Evolutionary conservation across 768 basidiomycete species (phyloP).

Genomic region (Leccinum uliginosum): DNA sequence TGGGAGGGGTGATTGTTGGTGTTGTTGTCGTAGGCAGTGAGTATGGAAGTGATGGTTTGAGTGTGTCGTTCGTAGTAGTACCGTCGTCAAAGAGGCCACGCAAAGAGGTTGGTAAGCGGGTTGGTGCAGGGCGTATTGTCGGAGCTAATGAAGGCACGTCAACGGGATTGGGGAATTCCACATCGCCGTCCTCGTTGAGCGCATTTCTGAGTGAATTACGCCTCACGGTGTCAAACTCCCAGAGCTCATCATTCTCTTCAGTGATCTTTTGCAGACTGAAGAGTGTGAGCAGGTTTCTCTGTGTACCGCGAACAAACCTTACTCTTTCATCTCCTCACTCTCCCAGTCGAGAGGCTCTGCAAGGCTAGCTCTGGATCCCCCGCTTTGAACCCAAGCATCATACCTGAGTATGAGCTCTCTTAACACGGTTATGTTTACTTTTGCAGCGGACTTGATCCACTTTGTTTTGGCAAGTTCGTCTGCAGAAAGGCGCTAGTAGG

Average conservation of each 20-base stretch:
- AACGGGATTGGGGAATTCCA: constrained; percentile 10
- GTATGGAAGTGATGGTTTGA: constrained; percentile 37
- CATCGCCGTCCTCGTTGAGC: constrained; percentile 23
- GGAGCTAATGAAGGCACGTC: constrained; percentile 25
- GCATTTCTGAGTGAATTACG: constrained; percentile 33
- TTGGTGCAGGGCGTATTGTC: constrained; percentile 50
- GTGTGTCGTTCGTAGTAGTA: constrained; percentile 34
- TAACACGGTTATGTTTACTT: constrained; percentile 60
- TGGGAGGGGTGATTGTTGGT: constrained; percentile 24
- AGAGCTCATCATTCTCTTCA: constrained; percentile 39
- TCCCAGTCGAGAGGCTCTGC: constrained; percentile 72
- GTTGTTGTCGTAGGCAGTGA: constrained; percentile 22
- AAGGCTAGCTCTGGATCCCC: constrained; percentile 74
- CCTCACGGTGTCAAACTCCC: constrained; percentile 77
- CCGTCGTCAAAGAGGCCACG: constrained; percentile 74
- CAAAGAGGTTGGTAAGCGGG: constrained; percentile 69
- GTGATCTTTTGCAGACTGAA: constrained; percentile 18
- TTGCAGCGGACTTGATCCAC: constrained; percentile 81
- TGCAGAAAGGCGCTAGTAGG: constrained; percentile 70
- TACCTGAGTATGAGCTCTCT: constrained; percentile 80
- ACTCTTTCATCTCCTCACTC: constrained; percentile 59
- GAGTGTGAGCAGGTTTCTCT: constrained; percentile 5
- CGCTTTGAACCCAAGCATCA: constrained; percentile 62
- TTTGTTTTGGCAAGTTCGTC: constrained; percentile 85
- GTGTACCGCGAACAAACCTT: constrained; percentile 2